Percentiles rank a stretch among this genome's conserved stretches.
Conservation (phyloP, 2,329 filamentous ascomycete species). For the Arthroderma uncinatum region DNA sequence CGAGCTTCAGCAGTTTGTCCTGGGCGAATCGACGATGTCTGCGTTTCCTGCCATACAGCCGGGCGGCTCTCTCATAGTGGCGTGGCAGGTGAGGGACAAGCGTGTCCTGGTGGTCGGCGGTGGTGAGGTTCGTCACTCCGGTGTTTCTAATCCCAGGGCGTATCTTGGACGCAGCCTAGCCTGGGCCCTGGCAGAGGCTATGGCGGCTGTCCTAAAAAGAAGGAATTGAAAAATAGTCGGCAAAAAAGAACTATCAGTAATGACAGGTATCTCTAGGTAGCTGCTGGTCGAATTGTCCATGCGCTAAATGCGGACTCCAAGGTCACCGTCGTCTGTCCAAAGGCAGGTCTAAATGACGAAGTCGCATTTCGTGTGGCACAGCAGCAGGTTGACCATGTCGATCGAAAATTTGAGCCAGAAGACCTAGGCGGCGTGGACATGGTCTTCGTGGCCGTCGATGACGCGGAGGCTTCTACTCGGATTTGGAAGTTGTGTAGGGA, state of each 20-base stretch:
- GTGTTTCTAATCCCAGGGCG: not conserved
- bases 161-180: not conserved
- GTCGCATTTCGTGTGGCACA: conserved; percentile 69
- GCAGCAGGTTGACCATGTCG: conserved; percentile 65
- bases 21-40: conserved; percentile 9
- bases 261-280: conserved; percentile 52
- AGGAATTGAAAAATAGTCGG: not conserved
- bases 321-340: conserved; percentile 74
- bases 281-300: conserved; percentile 85
- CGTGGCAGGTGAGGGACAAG: conserved; percentile 89
- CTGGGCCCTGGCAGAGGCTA: not conserved
- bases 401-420: conserved; percentile 73
- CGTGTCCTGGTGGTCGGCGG: conserved; percentile 86
- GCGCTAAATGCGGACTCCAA: conserved; percentile 88
- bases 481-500: conserved; percentile 94
- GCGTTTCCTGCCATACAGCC: conserved; percentile 72
- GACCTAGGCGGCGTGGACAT: conserved; percentile 75
- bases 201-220: not conserved
- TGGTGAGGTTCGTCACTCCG: conserved; percentile 62
- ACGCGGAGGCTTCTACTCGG: conserved; percentile 74
- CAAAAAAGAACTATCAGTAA: not conserved
- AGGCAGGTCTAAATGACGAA: conserved; percentile 72
- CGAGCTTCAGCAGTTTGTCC: not conserved
- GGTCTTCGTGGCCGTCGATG: conserved; percentile 88
- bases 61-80: conserved; percentile 84